Evolutionary conservation across 2,329 filamentous ascomycete species (phyloP), one percentile per base, ranked within the genome.

Genomic region (Tricladium varicosporioides): DNA sequence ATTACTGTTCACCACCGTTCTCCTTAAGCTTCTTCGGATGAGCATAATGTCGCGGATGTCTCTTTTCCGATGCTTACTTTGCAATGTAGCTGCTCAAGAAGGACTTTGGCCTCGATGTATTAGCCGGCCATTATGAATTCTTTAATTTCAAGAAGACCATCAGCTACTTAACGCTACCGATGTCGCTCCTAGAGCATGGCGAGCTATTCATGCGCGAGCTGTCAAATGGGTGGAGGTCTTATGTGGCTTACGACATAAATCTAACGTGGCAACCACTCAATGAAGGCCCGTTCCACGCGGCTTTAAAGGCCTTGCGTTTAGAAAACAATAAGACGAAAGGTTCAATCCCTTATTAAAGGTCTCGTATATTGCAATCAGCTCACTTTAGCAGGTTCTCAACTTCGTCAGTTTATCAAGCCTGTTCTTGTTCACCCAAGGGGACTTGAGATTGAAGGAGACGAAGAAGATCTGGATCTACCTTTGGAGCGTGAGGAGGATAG

Each of bases 231-330:
- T 58, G 16, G 51, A 58, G 50, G 45, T 58, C 46, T 44, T 58
- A 58, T 54, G 22, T 58, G 36, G 51, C 51, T 58, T 58, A 58
- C 42, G 44, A 58, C 46, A 58, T 58, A 58, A 58, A 58, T 58
- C n/a, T 45, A 58, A 58, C 40, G 33, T 58, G 18, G 50, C 16
- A 58, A 54, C 56, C 56, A 40, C 51, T 58, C 40, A 58, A 33
- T 58, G 16, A 58, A 58, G 46, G 46, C 45, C 42, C 48, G 31
- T 58, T 58, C 36, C 43, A 54, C 51, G 51, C 47, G 45, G 51
- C 51, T 16, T 15, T 58, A 58, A 58, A 58, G 45, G 56, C 51
- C 31, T 58, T 58, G 46, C 51, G 46, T 51, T 51, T 58, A 19
- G 46, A 58, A 58, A 54, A 31, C 54, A 58, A 58, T 54, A 31